Percentiles rank a stretch among this genome's conserved stretches.
These are phyloP conservation scores for Calamus simplicifolius DNA, from an alignment of 176 grass and related monocot species.

Conservation along the genomic window DNA sequence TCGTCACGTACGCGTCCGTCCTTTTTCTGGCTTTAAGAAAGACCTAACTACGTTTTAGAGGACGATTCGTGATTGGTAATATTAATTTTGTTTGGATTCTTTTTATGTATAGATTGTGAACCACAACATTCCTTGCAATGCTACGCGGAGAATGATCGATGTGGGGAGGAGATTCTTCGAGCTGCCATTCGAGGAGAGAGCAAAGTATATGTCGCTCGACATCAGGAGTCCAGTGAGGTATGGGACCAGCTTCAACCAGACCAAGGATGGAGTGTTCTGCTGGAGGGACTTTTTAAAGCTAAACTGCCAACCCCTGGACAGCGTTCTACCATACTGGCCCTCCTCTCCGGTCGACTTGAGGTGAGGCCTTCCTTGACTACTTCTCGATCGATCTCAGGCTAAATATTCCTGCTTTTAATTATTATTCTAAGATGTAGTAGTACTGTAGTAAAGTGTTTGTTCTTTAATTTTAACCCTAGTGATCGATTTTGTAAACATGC, in stretches of 20 bases:
- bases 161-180: conserved; percentile 69
- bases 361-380: background rate
- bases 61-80: too few species aligned
- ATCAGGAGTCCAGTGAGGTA: conserved; percentile 43
- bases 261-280: conserved; percentile 61
- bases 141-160: conserved; percentile 28
- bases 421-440: too few species aligned
- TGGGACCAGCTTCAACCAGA: conserved; percentile 99
- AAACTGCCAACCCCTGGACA: conserved; percentile 34
- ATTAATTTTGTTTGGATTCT: too few species aligned
- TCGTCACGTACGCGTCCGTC: too few species aligned
- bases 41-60: too few species aligned
- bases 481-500: too few species aligned
- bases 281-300: conserved; percentile 98
- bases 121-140: conserved; percentile 27
- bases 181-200: conserved; percentile 42
- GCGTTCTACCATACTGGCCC: conserved; percentile 35
- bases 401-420: too few species aligned
- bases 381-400: too few species aligned
- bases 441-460: too few species aligned
- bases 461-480: too few species aligned
- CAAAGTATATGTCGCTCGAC: conserved; percentile 64
- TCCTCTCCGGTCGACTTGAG: conserved; percentile 36
- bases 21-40: too few species aligned
- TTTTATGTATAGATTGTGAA: conserved; percentile 51